Conservation (phyloP, 495 filamentous ascomycete genomes). For the Geoglossum glabrum region DNA sequence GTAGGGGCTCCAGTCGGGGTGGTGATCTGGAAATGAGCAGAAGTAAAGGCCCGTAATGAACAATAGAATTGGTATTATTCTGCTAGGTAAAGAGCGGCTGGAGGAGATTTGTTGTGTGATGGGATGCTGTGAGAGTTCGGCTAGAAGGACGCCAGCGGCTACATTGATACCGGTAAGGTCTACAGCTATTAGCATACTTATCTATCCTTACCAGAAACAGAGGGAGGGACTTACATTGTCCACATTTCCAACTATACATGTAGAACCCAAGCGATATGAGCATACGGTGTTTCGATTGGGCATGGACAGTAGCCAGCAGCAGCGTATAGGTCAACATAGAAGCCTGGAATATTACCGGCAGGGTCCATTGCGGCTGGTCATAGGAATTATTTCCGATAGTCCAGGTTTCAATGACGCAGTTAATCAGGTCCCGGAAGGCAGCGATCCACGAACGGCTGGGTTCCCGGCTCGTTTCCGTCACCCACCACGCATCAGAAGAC, state of each 20-base stretch:
- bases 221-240: constrained; percentile 10
- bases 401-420: constrained; percentile 13
- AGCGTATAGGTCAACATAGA: constrained; percentile 15
- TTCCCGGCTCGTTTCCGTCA: constrained; percentile 13
- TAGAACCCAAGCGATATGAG: constrained; percentile 8
- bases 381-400: constrained; percentile 13
- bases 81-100: background rate
- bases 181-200: background rate
- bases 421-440: constrained; percentile 13
- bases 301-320: constrained; percentile 13
- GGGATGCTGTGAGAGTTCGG: constrained; percentile 1
- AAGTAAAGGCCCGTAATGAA: background rate
- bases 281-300: constrained; percentile 10
- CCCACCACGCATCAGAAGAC: constrained; percentile 14
- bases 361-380: constrained; percentile 19
- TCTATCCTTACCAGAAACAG: background rate
- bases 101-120: background rate
- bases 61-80: background rate
- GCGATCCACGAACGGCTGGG: constrained; percentile 12
- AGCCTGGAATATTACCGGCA: constrained; percentile 13
- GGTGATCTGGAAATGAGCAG: background rate
- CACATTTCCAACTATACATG: constrained; percentile 13
- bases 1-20: background rate
- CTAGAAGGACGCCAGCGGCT: constrained; percentile 4
- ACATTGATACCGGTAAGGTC: background rate